Base-by-base conservation (phyloP, 2,329 filamentous ascomycete species). In the Botrytis medusae region DNA sequence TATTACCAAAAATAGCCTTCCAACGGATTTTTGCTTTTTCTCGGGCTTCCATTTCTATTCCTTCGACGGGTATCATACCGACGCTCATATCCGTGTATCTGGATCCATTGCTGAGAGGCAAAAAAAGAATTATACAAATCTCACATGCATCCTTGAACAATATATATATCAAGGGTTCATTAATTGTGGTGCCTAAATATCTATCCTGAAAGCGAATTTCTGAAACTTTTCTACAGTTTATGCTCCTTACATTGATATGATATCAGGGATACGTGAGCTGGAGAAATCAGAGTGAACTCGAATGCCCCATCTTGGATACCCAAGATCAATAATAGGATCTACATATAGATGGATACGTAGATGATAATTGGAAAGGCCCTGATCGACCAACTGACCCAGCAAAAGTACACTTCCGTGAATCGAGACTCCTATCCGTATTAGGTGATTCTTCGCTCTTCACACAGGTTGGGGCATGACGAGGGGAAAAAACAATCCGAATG, bases 131-230 rank as follows among this genome's bases (percentile, higher is more conserved):
- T 34, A 51, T 51, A 65, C 63, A 29, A 14, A 67, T 51, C 64
- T 67, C 44, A 54, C 12, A 54, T 40, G 22, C 32, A 68, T 54
- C 64, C 64, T 68, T 54, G 64, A 54, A 68, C 46, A 68, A 68
- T 54, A 67, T 54, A 29, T 10, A 54, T 54, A 68, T 29, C 64
- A 68, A 68, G 46, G 64, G 64, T 68, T 68, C 64, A 54, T 68
- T 68, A 68, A 68, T 68, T 40, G 32, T 68, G 64, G 51, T 68
- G 64, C 64, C 64, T 68, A 68, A 51, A 62, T 37, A 67, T 54
- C 63, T 65, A 65, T 46, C 44, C 42, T 48, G 63, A 37, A 63
- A n/a, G 63, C 63, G 42, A 34, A 48, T n/a, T 48, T 65, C 63
- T 65, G 63, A 65, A 65, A 65, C 63, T 51, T 54, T 51, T 32